Evolutionary conservation across 345 rosid species (phyloP).

Genomic region (Garcia nutans): DNA sequence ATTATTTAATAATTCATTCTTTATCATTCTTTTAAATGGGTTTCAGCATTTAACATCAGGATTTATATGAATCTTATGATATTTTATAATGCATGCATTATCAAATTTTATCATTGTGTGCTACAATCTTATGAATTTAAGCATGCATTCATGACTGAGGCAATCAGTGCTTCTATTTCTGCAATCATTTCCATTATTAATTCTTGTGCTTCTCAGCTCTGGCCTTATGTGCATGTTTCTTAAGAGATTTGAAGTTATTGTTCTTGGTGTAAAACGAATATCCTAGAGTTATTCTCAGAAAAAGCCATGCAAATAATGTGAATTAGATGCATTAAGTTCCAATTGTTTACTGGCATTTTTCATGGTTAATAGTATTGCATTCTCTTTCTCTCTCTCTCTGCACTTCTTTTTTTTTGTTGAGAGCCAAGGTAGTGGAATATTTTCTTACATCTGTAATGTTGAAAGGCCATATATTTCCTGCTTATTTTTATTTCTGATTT

Average conservation of each 20-base stretch:
- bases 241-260: not conserved
- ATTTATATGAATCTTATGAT: not conserved
- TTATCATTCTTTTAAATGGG: not conserved
- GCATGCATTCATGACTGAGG: not conserved
- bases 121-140: not conserved
- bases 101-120: not conserved
- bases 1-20: not conserved
- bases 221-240: not conserved
- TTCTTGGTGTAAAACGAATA: not conserved
- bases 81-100: not conserved
- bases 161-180: not conserved
- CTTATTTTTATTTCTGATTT: conserved; percentile 12
- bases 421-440: conserved; percentile 2
- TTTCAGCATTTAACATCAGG: not conserved
- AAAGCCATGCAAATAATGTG: not conserved
- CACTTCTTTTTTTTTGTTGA: not conserved
- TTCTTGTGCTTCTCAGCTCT: not conserved
- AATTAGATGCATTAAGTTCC: conserved; percentile 6
- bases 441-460: not conserved
- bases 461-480: not conserved
- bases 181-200: too few species aligned
- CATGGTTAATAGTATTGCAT: not conserved
- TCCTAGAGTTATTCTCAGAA: not conserved
- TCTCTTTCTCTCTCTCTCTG: too few species aligned
- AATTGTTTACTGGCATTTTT: not conserved